Conservation (phyloP, 2,329 filamentous ascomycete genomes). For the Knufia fluminis region DNA sequence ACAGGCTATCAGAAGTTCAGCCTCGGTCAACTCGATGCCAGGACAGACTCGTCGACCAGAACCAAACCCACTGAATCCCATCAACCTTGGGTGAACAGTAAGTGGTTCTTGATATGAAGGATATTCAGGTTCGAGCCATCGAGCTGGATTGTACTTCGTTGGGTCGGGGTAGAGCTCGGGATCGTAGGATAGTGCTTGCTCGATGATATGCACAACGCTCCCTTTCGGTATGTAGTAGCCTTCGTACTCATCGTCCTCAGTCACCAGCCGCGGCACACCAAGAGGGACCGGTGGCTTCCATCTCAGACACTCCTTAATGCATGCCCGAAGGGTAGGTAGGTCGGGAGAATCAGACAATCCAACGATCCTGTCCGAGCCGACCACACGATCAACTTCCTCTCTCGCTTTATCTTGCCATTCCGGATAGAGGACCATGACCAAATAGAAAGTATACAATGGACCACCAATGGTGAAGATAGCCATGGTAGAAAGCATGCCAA, state of each 20-base stretch:
- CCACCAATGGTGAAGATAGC: constrained; percentile 12
- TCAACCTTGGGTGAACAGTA: constrained; percentile 25
- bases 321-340: constrained; percentile 30
- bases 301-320: constrained; percentile 34
- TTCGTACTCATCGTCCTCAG: constrained; percentile 41
- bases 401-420: constrained; percentile 43
- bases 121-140: constrained; percentile 44
- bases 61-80: constrained; percentile 24
- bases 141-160: constrained; percentile 34
- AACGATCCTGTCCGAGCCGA: constrained; percentile 32
- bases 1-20: constrained; percentile 22
- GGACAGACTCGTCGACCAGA: constrained; percentile 26
- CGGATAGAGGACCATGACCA: constrained; percentile 39
- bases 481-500: constrained; percentile 11
- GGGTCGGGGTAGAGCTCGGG: constrained; percentile 33
- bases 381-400: constrained; percentile 39
- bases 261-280: constrained; percentile 24
- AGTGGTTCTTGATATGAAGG: constrained; percentile 43
- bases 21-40: constrained; percentile 24
- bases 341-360: constrained; percentile 27
- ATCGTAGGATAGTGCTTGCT: constrained; percentile 38
- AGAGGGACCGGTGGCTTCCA: constrained; percentile 29
- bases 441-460: constrained; percentile 6
- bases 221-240: constrained; percentile 42
- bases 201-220: constrained; percentile 38